Evolutionary conservation across 2,329 filamentous ascomycete genomes (phyloP), one percentile per base, ranked within the genome.

Genomic region (Monosporascus sp.): DNA sequence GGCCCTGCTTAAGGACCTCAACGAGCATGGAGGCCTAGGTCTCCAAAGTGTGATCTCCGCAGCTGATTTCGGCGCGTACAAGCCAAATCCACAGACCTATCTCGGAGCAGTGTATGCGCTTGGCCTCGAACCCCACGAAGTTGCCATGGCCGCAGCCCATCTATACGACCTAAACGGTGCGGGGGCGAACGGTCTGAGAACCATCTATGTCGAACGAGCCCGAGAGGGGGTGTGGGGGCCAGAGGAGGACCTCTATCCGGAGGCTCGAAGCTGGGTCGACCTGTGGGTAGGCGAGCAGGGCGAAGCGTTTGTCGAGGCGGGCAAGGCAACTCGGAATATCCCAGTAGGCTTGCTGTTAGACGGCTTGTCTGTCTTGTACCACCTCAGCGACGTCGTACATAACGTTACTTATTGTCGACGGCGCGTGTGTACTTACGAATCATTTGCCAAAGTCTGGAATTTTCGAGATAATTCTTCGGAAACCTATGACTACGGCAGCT

Each of bases 61-160:
- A 0, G 88, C 88, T 69, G 79, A 86, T 58, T 93, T 92, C 65
- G 73, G 76, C 45, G 83, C 82, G 0, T 94, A 93, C 68, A 94
- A 94, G 74, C 89, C 89, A 1, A 78, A 81, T 55, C 79, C 81
- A 7, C 74, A 68, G 50, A 84, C 86, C 2, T 94, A 94, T 64
- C 75, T 80, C 1, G 88, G 89, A 4, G 88, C 86, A 0, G 87
- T 77, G 2, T 69, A 74, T 53, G 75, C 73, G 58, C 69, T 92
- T 50, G 81, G 78, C 0, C 56, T 85, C 43, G 61, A 78, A 55
- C 79, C 85, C 0, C 66, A 67, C 2, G 77, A 91, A 63, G 86
- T 89, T 53, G 87, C 83, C 20, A 84, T 94, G 81, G 87, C 94
- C 20, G 89, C 90, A 17, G 85, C 89, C 38, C 89, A 93, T 70